Conservation (phyloP, 768 basidiomycete genomes). For the Lactarius indigo region DNA sequence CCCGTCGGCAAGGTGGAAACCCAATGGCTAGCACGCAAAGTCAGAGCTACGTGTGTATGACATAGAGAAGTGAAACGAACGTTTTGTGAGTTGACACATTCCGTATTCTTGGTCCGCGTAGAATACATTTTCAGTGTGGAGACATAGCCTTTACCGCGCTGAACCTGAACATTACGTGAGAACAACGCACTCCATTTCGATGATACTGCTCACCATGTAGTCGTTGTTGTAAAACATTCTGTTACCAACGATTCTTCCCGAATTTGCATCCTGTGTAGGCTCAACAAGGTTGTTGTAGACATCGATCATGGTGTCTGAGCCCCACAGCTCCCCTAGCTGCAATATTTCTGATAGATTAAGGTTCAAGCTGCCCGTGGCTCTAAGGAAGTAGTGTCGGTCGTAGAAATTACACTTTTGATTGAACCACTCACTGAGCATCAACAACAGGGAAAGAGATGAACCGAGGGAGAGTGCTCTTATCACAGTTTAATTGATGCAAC, state of each 20-base stretch:
- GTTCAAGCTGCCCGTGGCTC: slow-evolving; percentile 30
- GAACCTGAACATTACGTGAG: slow-evolving; percentile 28
- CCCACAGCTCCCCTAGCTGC: slow-evolving; percentile 31
- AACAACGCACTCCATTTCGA: neutral
- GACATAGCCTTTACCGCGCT: slow-evolving; percentile 33
- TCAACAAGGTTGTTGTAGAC: slow-evolving; percentile 23
- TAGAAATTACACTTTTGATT: neutral
- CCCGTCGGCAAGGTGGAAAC: slow-evolving; percentile 67
- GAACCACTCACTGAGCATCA: slow-evolving; percentile 39
- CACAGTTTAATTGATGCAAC: neutral
- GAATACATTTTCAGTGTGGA: slow-evolving; percentile 36
- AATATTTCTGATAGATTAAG: slow-evolving; percentile 33
- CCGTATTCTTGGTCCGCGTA: slow-evolving; percentile 34
- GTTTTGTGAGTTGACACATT: slow-evolving; percentile 35
- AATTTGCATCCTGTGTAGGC: slow-evolving; percentile 30
- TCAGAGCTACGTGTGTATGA: neutral
- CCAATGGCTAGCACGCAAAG: slow-evolving; percentile 18
- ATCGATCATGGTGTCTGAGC: slow-evolving; percentile 16
- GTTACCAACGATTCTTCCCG: slow-evolving; percentile 32
- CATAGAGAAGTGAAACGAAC: slow-evolving; percentile 4
- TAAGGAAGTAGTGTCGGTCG: slow-evolving; percentile 5
- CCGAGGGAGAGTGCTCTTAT: slow-evolving; percentile 57
- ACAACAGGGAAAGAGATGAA: slow-evolving; percentile 64
- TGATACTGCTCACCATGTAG: slow-evolving; percentile 33
- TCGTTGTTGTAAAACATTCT: slow-evolving; percentile 34